Evolutionary conservation across 129 eudicot genomes (phyloP).

Genomic region (Flaveria trinervia): DNA sequence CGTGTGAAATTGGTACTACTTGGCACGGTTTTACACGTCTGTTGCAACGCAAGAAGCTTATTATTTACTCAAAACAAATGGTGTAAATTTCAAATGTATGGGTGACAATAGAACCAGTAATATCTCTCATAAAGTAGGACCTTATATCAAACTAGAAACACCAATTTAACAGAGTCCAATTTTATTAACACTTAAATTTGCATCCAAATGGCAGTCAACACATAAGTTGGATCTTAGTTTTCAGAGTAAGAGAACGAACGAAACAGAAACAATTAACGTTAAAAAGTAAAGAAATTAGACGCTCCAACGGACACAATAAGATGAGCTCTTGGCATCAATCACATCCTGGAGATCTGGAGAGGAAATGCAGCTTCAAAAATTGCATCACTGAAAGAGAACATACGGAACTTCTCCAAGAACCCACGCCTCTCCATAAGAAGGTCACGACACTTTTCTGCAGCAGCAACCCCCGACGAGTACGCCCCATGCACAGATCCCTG

Average conservation of each 20-base stretch:
- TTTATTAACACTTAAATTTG: background rate
- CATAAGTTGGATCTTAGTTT: background rate
- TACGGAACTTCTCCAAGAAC: slow-evolving; percentile 53
- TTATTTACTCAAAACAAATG: too few relatives aligned
- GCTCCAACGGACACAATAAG: background rate
- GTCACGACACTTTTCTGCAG: slow-evolving; percentile 73
- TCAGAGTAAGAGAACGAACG: too few relatives aligned
- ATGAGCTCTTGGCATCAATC: slow-evolving; percentile 8
- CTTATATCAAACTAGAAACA: too few relatives aligned
- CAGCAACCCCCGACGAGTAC: slow-evolving; percentile 72
- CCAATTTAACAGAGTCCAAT: background rate
- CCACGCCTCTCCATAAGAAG: slow-evolving; percentile 66
- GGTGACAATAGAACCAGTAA: too few relatives aligned
- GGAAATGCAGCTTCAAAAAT: slow-evolving; percentile 63
- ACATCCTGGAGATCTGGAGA: slow-evolving; percentile 94
- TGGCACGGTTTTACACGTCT: too few relatives aligned
- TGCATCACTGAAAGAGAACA: slow-evolving; percentile 48
- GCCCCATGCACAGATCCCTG: slow-evolving; percentile 99
- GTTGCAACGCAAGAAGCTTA: too few relatives aligned
- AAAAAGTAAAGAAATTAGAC: background rate
- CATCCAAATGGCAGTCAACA: background rate
- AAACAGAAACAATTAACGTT: background rate
- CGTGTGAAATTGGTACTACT: too few relatives aligned
- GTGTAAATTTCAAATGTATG: too few relatives aligned
- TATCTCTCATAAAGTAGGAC: too few relatives aligned